A percentile compares a stretch with the other conserved stretches of the same genome.
These are phyloP conservation scores for Barnettozyma botsteinii DNA, from an alignment of 805 yeast genomes.

Conservation along the genomic window DNA sequence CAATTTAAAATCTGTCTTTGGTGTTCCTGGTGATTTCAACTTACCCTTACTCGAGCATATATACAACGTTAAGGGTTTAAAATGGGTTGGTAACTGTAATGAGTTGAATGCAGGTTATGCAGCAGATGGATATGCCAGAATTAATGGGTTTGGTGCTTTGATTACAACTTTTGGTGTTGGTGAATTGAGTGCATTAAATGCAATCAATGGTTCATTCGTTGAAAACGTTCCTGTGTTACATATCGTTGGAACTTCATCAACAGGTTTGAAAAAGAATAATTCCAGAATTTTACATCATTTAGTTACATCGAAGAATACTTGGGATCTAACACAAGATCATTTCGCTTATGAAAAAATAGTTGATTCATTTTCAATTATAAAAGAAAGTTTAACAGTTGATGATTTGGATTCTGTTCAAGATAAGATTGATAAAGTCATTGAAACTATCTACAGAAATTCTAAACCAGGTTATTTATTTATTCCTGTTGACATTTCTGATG, in stretches of 20 bases:
- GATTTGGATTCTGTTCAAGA: conserved; percentile 47
- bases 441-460: conserved; percentile 40
- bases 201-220: conserved; percentile 75
- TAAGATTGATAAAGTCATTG: conserved; percentile 55
- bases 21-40: conserved; percentile 74
- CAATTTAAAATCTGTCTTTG: conserved; percentile 53
- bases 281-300: conserved; percentile 42
- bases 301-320: conserved; percentile 40
- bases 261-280: conserved; percentile 27
- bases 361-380: conserved; percentile 47
- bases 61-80: conserved; percentile 41
- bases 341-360: conserved; percentile 51
- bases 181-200: conserved; percentile 80
- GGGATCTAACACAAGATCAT: conserved; percentile 47
- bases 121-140: conserved; percentile 80
- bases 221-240: conserved; percentile 80
- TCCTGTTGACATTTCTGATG: conserved; percentile 55
- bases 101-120: conserved; percentile 89
- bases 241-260: conserved; percentile 76
- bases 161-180: conserved; percentile 81
- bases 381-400: conserved; percentile 39
- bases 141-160: conserved; percentile 31
- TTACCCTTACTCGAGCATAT: conserved; percentile 60
- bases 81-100: conserved; percentile 82
- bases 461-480: conserved; percentile 70